Evolutionary conservation across 176 grass and related monocot species (phyloP).

Genomic region (Metroxylon sagu): DNA sequence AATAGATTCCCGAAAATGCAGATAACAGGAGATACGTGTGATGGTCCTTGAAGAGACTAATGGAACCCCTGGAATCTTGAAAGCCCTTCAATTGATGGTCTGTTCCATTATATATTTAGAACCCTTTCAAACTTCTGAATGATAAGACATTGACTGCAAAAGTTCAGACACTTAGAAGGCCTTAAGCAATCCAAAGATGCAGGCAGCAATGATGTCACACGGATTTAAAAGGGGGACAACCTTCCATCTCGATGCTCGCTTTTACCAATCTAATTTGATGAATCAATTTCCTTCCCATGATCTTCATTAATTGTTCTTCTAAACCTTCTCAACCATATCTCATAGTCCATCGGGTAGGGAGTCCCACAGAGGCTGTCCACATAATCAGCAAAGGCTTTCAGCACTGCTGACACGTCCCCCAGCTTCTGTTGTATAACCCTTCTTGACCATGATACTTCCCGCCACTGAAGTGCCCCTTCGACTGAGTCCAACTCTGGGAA

Average conservation of each 20-base stretch:
- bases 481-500: slow-evolving; percentile 83
- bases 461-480: slow-evolving; percentile 87
- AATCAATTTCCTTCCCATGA: slow-evolving; percentile 75
- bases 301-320: slow-evolving; percentile 81
- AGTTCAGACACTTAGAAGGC: too few relatives aligned
- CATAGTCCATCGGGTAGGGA: slow-evolving; percentile 86
- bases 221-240: too few relatives aligned
- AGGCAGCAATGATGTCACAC: too few relatives aligned
- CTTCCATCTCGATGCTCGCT: slow-evolving; percentile 1
- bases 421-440: slow-evolving; percentile 95
- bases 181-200: too few relatives aligned
- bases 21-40: too few relatives aligned
- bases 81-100: too few relatives aligned
- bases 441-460: slow-evolving; percentile 83
- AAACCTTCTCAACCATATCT: slow-evolving; percentile 92
- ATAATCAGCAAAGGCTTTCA: slow-evolving; percentile 99
- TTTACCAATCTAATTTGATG: slow-evolving; percentile 33
- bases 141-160: too few relatives aligned
- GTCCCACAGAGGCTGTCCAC: slow-evolving; percentile 95
- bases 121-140: too few relatives aligned
- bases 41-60: too few relatives aligned
- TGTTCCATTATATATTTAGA: too few relatives aligned
- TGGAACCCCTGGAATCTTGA: too few relatives aligned
- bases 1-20: too few relatives aligned
- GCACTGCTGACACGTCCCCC: slow-evolving; percentile 70